Conservation (phyloP, 75 land plant species). For the Picea sitchensis region DNA sequence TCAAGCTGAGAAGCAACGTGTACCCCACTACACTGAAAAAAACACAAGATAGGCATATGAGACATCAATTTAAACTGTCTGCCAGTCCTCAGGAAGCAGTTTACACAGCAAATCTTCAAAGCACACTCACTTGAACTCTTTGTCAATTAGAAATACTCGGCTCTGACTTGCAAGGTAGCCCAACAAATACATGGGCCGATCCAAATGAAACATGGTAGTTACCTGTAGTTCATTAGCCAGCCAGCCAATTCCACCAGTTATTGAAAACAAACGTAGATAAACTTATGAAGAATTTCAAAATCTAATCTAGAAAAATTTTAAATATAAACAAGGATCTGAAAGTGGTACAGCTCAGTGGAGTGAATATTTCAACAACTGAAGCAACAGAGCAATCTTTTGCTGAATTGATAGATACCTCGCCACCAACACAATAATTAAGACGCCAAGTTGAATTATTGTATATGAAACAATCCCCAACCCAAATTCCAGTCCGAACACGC, state of each 20-base stretch:
- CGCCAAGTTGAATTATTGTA: slow-evolving; percentile 97
- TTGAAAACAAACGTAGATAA: background rate
- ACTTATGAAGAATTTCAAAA: background rate
- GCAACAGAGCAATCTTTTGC: background rate
- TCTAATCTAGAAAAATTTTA: too few relatives aligned
- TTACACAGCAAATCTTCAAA: background rate
- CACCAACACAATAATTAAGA: slow-evolving; percentile 99
- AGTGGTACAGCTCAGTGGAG: background rate
- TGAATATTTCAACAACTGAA: background rate
- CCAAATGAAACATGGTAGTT: slow-evolving; percentile 98
- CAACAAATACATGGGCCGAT: slow-evolving; percentile 96
- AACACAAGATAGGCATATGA: slow-evolving; percentile 5
- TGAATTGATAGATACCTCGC: slow-evolving; percentile 63
- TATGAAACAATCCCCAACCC: slow-evolving; percentile 99
- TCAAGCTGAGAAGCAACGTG: slow-evolving; percentile 87
- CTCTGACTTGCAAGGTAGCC: slow-evolving; percentile 97
- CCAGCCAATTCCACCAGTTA: background rate
- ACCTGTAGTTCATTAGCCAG: slow-evolving; percentile 42
- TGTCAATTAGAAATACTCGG: slow-evolving; percentile 94
- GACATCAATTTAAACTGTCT: background rate
- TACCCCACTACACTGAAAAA: slow-evolving; percentile 86
- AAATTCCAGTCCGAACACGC: slow-evolving; percentile 90
- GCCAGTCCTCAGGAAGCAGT: background rate
- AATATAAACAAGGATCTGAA: background rate
- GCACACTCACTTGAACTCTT: slow-evolving; percentile 92